These are phyloP conservation scores for Beauveria pseudobassiana DNA, from an alignment of 2,329 filamentous ascomycete species.

Conservation along the genomic window DNA sequence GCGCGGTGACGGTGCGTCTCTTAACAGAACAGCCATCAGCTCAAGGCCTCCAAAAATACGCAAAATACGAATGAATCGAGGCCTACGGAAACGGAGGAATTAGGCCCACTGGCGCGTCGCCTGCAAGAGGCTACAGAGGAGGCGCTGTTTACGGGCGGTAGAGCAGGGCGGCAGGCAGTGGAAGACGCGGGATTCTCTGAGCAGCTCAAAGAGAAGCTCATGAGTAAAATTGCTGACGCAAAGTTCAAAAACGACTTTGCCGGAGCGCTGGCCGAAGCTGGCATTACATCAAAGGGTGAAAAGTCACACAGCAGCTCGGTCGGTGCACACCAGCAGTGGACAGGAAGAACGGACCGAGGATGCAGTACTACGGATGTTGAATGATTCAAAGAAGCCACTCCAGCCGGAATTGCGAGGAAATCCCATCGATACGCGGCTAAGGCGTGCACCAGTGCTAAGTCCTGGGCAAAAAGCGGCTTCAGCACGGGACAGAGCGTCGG, in stretches of 20 bases:
- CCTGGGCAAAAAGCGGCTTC: slow-evolving; percentile 41
- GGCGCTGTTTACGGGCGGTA: slow-evolving; percentile 50
- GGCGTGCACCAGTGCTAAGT: slow-evolving; percentile 29
- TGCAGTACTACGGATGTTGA: slow-evolving; percentile 73
- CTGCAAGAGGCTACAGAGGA: slow-evolving; percentile 58
- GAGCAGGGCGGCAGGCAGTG: slow-evolving; percentile 49
- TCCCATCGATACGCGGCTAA: slow-evolving; percentile 46
- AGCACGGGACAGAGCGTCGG: slow-evolving; percentile 50
- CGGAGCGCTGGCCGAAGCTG: slow-evolving; percentile 39
- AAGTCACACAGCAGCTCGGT: background rate
- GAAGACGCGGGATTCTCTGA: slow-evolving; percentile 58
- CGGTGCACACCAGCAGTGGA: slow-evolving; percentile 51
- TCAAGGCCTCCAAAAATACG: slow-evolving; percentile 1
- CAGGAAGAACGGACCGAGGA: slow-evolving; percentile 68
- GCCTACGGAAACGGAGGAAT: slow-evolving; percentile 12
- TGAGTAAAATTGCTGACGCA: slow-evolving; percentile 48
- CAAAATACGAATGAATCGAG: background rate
- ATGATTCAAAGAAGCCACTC: slow-evolving; percentile 70
- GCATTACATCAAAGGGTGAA: slow-evolving; percentile 32
- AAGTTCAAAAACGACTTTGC: slow-evolving; percentile 46
- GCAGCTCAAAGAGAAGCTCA: slow-evolving; percentile 51
- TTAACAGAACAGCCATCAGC: background rate
- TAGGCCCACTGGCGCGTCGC: slow-evolving; percentile 46
- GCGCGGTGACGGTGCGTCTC: background rate
- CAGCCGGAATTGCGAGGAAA: slow-evolving; percentile 39